Percentiles rank a stretch among this genome's conserved stretches.
Conservation (phyloP, 306 rosid genomes). For the Pterocarpus macrocarpus region DNA sequence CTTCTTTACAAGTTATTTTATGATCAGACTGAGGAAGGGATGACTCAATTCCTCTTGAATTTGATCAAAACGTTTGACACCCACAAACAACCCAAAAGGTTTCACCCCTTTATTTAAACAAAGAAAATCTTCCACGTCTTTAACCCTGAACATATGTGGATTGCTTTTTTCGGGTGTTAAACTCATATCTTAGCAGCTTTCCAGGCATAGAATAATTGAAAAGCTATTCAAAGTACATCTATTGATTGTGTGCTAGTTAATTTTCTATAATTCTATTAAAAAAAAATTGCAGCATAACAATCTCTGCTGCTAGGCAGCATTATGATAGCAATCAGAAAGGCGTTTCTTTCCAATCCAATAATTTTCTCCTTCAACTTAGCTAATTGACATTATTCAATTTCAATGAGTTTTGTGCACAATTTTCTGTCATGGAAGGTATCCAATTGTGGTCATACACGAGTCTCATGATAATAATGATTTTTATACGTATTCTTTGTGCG, state of each 20-base stretch:
- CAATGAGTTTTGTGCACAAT: conserved; percentile 7
- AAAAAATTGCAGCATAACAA: conserved; percentile 11
- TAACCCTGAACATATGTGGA: conserved; percentile 4
- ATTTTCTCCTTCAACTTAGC: conserved; percentile 26
- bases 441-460: not conserved
- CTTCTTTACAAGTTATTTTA: conserved; percentile 95
- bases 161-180: conserved; percentile 12
- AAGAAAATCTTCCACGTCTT: not conserved
- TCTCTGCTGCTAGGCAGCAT: conserved; percentile 1
- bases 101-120: conserved; percentile 40
- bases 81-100: conserved; percentile 93
- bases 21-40: conserved; percentile 97
- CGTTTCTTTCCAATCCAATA: conserved; percentile 10
- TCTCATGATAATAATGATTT: conserved; percentile 8
- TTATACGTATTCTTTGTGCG: conserved; percentile 6
- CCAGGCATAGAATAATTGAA: conserved; percentile 14
- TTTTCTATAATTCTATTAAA: conserved; percentile 11
- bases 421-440: conserved; percentile 15
- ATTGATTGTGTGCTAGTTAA: conserved; percentile 2
- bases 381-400: not conserved
- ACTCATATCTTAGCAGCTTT: conserved; percentile 6
- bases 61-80: conserved; percentile 79
- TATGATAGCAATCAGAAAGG: not conserved
- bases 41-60: conserved; percentile 85
- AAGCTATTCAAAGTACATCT: conserved; percentile 26